phyloP scores from a whole-genome alignment of 2,329 filamentous ascomycete genomes.

The Metarhizium robertsii region DNA sequence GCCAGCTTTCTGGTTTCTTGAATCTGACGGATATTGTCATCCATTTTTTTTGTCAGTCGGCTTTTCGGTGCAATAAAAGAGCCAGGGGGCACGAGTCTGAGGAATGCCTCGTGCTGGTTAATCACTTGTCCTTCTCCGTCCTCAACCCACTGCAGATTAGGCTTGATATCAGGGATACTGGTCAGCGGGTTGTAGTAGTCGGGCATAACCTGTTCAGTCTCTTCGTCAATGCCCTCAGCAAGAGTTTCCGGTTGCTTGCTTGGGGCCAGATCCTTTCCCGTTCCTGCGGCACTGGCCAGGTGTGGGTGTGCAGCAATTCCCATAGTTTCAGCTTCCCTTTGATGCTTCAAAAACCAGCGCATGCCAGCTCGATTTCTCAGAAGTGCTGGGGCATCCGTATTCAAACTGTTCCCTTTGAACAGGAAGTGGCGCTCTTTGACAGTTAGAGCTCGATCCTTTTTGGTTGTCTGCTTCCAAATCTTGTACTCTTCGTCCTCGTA shows the following conservation, averaged over 20 bases:
- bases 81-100: conserved; percentile 66
- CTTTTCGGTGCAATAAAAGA: conserved; percentile 69
- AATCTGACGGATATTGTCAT: conserved; percentile 87
- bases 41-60: conserved; percentile 67
- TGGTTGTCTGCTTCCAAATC: conserved; percentile 97
- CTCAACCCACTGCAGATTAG: conserved; percentile 76
- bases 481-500: conserved; percentile 94
- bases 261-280: conserved; percentile 34
- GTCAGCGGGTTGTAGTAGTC: conserved; percentile 91
- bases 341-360: conserved; percentile 75
- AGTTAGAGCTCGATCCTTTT: conserved; percentile 82
- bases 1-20: conserved; percentile 94
- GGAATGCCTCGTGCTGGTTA: conserved; percentile 76
- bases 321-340: conserved; percentile 55
- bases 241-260: conserved; percentile 60
- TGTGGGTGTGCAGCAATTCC: conserved; percentile 28
- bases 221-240: conserved; percentile 89
- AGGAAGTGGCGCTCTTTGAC: conserved; percentile 80
- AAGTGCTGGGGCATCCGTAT: conserved; percentile 78
- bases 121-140: conserved; percentile 84
- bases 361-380: conserved; percentile 80
- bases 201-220: conserved; percentile 74
- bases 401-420: conserved; percentile 77
- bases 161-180: conserved; percentile 73
- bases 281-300: conserved; percentile 25